A percentile compares a stretch with the other conserved stretches of the same genome.
Evolutionary conservation across 2,329 filamentous ascomycete species (phyloP).

Genomic region (Aspergillus sojae): DNA sequence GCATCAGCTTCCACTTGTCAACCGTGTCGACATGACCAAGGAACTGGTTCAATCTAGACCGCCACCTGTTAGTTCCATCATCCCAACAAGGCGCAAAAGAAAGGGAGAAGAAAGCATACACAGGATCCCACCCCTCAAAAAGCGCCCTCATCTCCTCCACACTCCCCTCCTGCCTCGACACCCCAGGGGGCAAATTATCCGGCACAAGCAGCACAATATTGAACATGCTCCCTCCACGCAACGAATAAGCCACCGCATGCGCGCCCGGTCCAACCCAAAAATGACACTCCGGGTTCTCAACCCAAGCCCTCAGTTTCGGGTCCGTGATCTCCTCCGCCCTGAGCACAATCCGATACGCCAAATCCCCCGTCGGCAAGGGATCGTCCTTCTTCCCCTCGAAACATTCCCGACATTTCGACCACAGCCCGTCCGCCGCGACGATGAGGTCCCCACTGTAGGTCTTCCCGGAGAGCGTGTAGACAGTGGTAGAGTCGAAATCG

Average conservation of each 20-base stretch:
- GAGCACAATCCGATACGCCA: conserved; percentile 67
- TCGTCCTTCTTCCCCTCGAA: conserved; percentile 51
- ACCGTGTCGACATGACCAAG: conserved; percentile 59
- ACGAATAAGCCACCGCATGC: conserved; percentile 63
- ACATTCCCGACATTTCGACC: conserved; percentile 59
- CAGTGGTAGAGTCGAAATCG: conserved; percentile 31
- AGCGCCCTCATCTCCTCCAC: conserved; percentile 63
- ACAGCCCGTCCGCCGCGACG: conserved; percentile 66
- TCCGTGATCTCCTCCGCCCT: conserved; percentile 55
- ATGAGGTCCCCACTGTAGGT: conserved; percentile 57
- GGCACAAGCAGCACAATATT: conserved; percentile 69
- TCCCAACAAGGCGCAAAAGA: too few species aligned
- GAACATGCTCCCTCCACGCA: conserved; percentile 61
- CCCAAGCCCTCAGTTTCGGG: conserved; percentile 53
- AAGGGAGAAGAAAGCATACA: conserved; percentile 22
- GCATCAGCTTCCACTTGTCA: conserved; percentile 70
- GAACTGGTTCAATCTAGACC: conserved; percentile 39
- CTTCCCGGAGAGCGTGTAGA: conserved; percentile 47
- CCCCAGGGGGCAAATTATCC: conserved; percentile 60
- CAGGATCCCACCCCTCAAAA: conserved; percentile 67
- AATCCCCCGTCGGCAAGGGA: conserved; percentile 63
- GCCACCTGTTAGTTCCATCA: too few species aligned
- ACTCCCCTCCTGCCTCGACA: conserved; percentile 56
- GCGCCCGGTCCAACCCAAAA: conserved; percentile 67
- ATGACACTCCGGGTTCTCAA: conserved; percentile 55